phyloP scores from a whole-genome alignment of 106 monocot genomes.

The Allium sativum region DNA sequence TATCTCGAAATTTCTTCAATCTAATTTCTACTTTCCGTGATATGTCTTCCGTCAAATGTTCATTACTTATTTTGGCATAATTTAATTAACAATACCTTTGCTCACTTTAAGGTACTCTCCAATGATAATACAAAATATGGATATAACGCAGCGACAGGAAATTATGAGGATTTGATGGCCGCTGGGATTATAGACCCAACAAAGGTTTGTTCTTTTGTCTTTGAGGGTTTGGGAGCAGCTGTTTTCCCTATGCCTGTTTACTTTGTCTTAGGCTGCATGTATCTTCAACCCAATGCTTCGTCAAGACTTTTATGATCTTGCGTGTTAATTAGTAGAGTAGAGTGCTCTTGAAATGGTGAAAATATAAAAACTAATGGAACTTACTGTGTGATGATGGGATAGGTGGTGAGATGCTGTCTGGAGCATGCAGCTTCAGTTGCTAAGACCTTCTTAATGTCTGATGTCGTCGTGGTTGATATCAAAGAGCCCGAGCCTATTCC shows the following conservation, averaged over 20 bases:
- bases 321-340: too few species aligned
- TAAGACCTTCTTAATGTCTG: constrained; percentile 45
- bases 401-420: constrained; percentile 59
- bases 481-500: constrained; percentile 42
- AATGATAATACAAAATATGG: constrained; percentile 67
- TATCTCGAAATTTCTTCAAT: too few species aligned
- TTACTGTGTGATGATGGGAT: not conserved
- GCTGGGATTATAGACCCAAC: constrained; percentile 97
- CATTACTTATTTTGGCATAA: not conserved
- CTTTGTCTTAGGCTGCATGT: not conserved
- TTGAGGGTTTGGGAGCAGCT: not conserved
- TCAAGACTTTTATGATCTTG: too few species aligned
- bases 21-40: too few species aligned
- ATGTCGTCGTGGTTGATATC: constrained; percentile 50
- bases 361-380: not conserved
- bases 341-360: too few species aligned
- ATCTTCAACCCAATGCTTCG: not conserved
- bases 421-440: constrained; percentile 52
- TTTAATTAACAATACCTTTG: not conserved
- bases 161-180: constrained; percentile 90
- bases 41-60: not conserved
- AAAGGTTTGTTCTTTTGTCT: constrained; percentile 32
- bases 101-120: constrained; percentile 45
- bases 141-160: constrained; percentile 92
- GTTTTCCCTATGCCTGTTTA: not conserved